A percentile compares a stretch with the other conserved stretches of the same genome.
Conservation (phyloP, 768 basidiomycete species). For the Hysterangium stoloniferum region DNA sequence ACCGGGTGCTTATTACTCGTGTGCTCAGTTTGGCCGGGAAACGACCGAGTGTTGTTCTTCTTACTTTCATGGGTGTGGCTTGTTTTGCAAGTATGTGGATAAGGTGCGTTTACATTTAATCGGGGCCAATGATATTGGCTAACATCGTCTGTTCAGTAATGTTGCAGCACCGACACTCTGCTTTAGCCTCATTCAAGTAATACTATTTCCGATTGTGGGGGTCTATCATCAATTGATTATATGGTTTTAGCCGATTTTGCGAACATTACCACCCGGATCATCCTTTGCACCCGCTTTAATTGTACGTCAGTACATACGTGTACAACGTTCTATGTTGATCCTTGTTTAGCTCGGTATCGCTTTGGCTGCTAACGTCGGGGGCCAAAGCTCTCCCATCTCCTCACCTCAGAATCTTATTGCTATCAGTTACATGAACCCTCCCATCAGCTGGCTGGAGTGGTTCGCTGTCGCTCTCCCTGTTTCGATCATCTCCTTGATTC, state of each 20-base stretch:
- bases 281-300: constrained; percentile 87
- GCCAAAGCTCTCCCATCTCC: constrained; percentile 94
- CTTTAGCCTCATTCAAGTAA: constrained; percentile 88
- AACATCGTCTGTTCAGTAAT: constrained; percentile 57
- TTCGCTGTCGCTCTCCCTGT: constrained; percentile 93
- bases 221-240: background rate
- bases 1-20: constrained; percentile 83
- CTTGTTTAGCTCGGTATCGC: constrained; percentile 79
- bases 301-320: constrained; percentile 39
- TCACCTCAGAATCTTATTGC: constrained; percentile 98
- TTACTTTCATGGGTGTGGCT: constrained; percentile 92
- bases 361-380: constrained; percentile 96
- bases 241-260: constrained; percentile 70
- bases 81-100: constrained; percentile 99
- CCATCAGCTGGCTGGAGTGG: constrained; percentile 86
- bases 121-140: no score
- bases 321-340: constrained; percentile 7
- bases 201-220: constrained; percentile 20
- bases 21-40: constrained; percentile 88
- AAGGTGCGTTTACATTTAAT: constrained; percentile 50
- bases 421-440: constrained; percentile 75
- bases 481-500: constrained; percentile 71
- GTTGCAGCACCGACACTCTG: constrained; percentile 97
- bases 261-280: constrained; percentile 81
- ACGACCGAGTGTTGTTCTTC: constrained; percentile 74